phyloP scores from a whole-genome alignment of 2,329 filamentous ascomycete genomes.

The Escovopsis sp. region DNA sequence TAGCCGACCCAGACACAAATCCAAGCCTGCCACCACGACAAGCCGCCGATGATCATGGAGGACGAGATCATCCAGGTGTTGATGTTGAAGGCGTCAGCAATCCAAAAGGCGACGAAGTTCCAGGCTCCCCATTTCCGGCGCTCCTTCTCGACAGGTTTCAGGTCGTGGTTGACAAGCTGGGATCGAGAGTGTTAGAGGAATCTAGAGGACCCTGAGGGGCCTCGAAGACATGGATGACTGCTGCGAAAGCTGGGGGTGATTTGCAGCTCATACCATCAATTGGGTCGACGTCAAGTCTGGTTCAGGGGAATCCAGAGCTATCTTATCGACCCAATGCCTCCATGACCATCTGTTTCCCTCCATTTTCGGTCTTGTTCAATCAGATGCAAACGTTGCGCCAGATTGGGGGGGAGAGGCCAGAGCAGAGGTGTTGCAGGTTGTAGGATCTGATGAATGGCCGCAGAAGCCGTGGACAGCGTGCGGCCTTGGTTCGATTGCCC shows the following conservation, averaged over 20 bases:
- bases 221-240: background rate
- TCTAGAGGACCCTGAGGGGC: background rate
- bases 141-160: slow-evolving; percentile 65
- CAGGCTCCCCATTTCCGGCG: slow-evolving; percentile 72
- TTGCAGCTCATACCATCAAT: slow-evolving; percentile 46
- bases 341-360: slow-evolving; percentile 19
- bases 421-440: background rate
- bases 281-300: slow-evolving; percentile 63
- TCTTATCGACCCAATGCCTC: slow-evolving; percentile 36
- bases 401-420: background rate
- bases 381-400: background rate
- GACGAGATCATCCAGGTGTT: slow-evolving; percentile 93
- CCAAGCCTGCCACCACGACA: slow-evolving; percentile 89
- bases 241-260: background rate
- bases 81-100: slow-evolving; percentile 75
- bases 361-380: slow-evolving; percentile 1
- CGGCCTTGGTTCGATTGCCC: background rate
- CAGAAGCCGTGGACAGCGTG: background rate
- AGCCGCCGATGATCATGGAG: slow-evolving; percentile 60
- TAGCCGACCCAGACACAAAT: slow-evolving; percentile 84
- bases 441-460: background rate
- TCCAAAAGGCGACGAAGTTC: slow-evolving; percentile 84
- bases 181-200: slow-evolving; percentile 1
- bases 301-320: slow-evolving; percentile 56
- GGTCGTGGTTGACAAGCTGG: slow-evolving; percentile 65